Evolutionary conservation across 2,329 filamentous ascomycete species (phyloP).

Genomic region (Phoma sp.): DNA sequence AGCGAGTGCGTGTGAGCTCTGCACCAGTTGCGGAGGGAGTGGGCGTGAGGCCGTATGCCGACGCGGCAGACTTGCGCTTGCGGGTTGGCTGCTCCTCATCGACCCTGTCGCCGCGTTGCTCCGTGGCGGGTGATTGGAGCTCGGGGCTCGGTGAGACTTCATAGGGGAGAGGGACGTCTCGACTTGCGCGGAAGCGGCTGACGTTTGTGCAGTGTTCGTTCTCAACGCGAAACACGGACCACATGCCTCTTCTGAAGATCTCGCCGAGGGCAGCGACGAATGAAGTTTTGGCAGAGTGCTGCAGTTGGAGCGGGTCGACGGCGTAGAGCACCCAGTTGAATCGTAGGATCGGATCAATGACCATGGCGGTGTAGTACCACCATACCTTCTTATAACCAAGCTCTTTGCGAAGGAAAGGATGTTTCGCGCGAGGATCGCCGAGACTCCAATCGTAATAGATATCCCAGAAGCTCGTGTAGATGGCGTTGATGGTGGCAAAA

Average conservation of each 20-base stretch:
- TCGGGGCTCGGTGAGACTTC: slow-evolving; percentile 50
- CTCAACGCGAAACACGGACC: slow-evolving; percentile 92
- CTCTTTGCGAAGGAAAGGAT: slow-evolving; percentile 71
- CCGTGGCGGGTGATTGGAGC: slow-evolving; percentile 3
- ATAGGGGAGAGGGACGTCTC: slow-evolving; percentile 88
- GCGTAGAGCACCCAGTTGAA: slow-evolving; percentile 96
- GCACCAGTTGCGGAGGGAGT: slow-evolving; percentile 19
- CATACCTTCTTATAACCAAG: slow-evolving; percentile 80
- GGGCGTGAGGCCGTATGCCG: slow-evolving; percentile 16
- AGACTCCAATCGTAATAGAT: slow-evolving; percentile 95
- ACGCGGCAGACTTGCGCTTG: slow-evolving; percentile 10
- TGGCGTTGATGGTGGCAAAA: slow-evolving; percentile 79
- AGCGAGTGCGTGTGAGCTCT: slow-evolving; percentile 25
- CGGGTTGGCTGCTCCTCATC: slow-evolving; percentile 44
- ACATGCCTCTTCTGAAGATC: slow-evolving; percentile 83
- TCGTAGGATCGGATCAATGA: slow-evolving; percentile 81
- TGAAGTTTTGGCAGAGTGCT: slow-evolving; percentile 83
- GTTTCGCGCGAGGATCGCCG: slow-evolving; percentile 75
- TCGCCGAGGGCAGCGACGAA: slow-evolving; percentile 83
- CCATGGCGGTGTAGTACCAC: slow-evolving; percentile 87
- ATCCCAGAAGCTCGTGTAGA: slow-evolving; percentile 92
- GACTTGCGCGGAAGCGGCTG: slow-evolving; percentile 83
- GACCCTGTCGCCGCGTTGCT: slow-evolving; percentile 15
- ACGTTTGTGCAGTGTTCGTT: slow-evolving; percentile 93
- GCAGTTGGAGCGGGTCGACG: slow-evolving; percentile 78